Base-by-base conservation (phyloP, 116 monocot species). In the Phalaenopsis hybrid region DNA sequence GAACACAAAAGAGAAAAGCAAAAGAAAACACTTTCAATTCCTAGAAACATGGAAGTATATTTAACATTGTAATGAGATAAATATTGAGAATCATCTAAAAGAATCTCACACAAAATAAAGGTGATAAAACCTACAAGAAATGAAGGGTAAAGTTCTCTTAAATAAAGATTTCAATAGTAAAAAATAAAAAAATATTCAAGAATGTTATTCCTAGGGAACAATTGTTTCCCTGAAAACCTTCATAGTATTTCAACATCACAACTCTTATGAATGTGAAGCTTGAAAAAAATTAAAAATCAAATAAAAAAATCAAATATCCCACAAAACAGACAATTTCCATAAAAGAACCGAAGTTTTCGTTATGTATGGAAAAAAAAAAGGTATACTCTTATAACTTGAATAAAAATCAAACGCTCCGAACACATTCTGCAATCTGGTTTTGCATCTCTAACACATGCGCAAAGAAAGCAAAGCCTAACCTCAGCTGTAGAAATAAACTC, bases 401-500 rank as follows among this genome's bases (percentile, higher is more conserved):
- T 51, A 77, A 77, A 31, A 77, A 48, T 77, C 8, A 77, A 77
- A 28, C 77, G 25, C n/a, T 44, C 28, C 51, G 77, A 77, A 72
- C 21, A 72, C 12, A 72, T 51, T 44, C 52, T n/a, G 51, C 49
- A 28, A 77, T 52, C 51, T 77, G 51, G 51, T 77, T 50, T 50
- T 23, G 11, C 25, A 77, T 52, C 23, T 51, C 23, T 31, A 77
- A 77, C 52, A 77, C 6, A 77, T 4, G 17, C 23, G 8, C 33
- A 75, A 50, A 52, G 28, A 77, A 52, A 52, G 77, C 51, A 77
- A 77, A 51, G 23, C 13, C 52, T 77, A 52, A 10, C 37, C 77
- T 77, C 28, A 77, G 28, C 13, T 77, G 77, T 51, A 77, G 28
- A 52, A 28, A 4, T 21, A 28, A 52, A 77, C 77, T 51, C 41